Conservation (phyloP, 441 rosid genomes). For the Pelargonium australe region DNA sequence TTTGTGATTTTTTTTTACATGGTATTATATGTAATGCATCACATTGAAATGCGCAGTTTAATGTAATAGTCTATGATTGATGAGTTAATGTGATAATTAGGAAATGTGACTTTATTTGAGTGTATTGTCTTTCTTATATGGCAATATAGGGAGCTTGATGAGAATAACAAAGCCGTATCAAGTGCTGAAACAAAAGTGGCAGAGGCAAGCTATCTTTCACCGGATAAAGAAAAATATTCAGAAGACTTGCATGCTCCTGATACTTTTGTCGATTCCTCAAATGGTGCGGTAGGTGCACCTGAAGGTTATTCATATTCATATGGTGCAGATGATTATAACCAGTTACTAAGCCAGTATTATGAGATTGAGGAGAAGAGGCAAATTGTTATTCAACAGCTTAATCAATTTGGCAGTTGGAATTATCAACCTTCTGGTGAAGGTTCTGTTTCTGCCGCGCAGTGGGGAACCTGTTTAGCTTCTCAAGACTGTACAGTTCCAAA, state of each 20-base stretch:
- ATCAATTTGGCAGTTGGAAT: slow-evolving; percentile 31
- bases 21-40: too few species aligned
- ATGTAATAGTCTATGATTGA: background rate
- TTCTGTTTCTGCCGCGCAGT: slow-evolving; percentile 28
- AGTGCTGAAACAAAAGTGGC: slow-evolving; percentile 14
- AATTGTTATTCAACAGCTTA: slow-evolving; percentile 38
- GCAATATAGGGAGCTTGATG: slow-evolving; percentile 25
- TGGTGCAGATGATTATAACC: slow-evolving; percentile 36
- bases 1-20: too few species aligned
- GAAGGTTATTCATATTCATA: slow-evolving; percentile 22
- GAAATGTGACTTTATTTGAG: background rate
- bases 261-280: slow-evolving; percentile 23
- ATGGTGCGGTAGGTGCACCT: slow-evolving; percentile 17
- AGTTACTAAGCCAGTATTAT: slow-evolving; percentile 43
- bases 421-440: slow-evolving; percentile 34
- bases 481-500: slow-evolving; percentile 27
- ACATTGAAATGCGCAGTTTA: too few species aligned
- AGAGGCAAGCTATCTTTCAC: slow-evolving; percentile 17
- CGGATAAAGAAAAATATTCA: slow-evolving; percentile 20
- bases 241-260: slow-evolving; percentile 19
- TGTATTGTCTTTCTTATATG: slow-evolving; percentile 5
- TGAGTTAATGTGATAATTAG: background rate
- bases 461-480: slow-evolving; percentile 25
- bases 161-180: slow-evolving; percentile 15
- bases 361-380: slow-evolving; percentile 59